These are phyloP conservation scores for Globisporangium cederbergense DNA, from an alignment of 352 stramenopile genomes.

Conservation along the genomic window DNA sequence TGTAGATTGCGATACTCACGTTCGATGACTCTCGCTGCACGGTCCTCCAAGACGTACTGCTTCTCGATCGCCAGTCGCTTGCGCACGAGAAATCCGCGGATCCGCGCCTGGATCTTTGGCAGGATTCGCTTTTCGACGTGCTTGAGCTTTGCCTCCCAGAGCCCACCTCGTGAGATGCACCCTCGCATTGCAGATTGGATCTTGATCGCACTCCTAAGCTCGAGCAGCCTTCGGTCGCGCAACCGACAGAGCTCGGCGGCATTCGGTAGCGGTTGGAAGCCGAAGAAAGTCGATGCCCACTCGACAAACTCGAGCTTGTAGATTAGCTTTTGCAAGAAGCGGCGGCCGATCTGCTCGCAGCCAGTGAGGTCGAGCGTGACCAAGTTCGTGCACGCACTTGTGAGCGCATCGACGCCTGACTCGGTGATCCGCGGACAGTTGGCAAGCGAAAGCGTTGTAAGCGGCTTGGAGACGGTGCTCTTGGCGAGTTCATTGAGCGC, in stretches of 20 bases:
- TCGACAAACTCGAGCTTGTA: constrained; percentile 80
- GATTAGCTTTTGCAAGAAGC: constrained; percentile 73
- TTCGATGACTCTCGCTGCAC: constrained; percentile 38
- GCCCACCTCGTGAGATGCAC: constrained; percentile 66
- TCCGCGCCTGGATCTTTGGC: constrained; percentile 73
- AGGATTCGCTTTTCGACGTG: constrained; percentile 63
- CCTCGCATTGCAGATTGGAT: constrained; percentile 85
- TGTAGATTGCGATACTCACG: constrained; percentile 49
- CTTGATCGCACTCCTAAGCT: constrained; percentile 48
- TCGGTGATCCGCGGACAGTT: constrained; percentile 75
- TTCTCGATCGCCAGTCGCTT: constrained; percentile 37
- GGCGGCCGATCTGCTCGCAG: constrained; percentile 62
- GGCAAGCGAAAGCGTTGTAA: constrained; percentile 58
- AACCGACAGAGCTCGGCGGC: constrained; percentile 65
- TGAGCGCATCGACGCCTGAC: constrained; percentile 57
- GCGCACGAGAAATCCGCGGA: constrained; percentile 73
- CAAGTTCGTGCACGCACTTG: constrained; percentile 60
- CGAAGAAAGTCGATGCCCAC: constrained; percentile 76
- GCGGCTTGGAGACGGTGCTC: constrained; percentile 8
- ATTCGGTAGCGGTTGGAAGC: constrained; percentile 83
- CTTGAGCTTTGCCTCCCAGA: constrained; percentile 64
- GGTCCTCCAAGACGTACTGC: constrained; percentile 24
- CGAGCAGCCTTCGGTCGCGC: constrained; percentile 44
- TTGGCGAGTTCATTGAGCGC: constrained; percentile 43
- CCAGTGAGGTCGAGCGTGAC: constrained; percentile 84